Evolutionary conservation across 78 protist genomes (phyloP), one percentile per base, ranked within the genome.

Genomic region (Dictyostelium brefeldianum): DNA sequence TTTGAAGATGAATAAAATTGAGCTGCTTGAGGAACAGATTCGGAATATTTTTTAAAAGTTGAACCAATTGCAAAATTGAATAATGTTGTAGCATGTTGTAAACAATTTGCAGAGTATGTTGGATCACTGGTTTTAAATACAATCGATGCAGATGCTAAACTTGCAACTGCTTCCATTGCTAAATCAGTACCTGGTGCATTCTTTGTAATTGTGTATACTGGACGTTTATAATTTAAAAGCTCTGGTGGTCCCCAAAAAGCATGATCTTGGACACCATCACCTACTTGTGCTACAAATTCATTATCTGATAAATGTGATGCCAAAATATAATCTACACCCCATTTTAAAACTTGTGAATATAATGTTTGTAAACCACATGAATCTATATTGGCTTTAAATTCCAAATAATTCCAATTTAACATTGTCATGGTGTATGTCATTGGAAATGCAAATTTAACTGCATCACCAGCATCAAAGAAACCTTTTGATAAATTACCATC

Each of bases 401-500:
- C 43, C 9, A 83, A 6, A 22, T 83, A 83, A 11, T 54, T 15
- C 90, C 90, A 83, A 22, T 51, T 81, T 14, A 83, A 47, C 25
- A 59, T 53, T 29, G 79, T 83, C 81, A 83, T 50, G 20, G 70
- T 10, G 14, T 50, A 83, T 2, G 90, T 46, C 53, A 83, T 43
- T 83, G 90, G 90, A 50, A 83, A 83, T 0, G 67, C 20, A n/a
- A 81, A 81, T 36, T 81, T 81, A 0, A 81, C 74, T 31, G 18
- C 53, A 50, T 81, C 89, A 31, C 89, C 90, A 41, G 90, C 90
- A 54, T 83, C 90, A 22, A 83, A 83, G 25, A 54, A 83, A 36
- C 90, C 90, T 31, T 77, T 73, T 11, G 89, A 81, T 31, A 81
- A 31, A 31, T 67, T 48, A 20, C 79, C 79, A 71, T 71, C 79